Conservation (phyloP, 495 filamentous ascomycete species). For the Penicillium robsamsonii region DNA sequence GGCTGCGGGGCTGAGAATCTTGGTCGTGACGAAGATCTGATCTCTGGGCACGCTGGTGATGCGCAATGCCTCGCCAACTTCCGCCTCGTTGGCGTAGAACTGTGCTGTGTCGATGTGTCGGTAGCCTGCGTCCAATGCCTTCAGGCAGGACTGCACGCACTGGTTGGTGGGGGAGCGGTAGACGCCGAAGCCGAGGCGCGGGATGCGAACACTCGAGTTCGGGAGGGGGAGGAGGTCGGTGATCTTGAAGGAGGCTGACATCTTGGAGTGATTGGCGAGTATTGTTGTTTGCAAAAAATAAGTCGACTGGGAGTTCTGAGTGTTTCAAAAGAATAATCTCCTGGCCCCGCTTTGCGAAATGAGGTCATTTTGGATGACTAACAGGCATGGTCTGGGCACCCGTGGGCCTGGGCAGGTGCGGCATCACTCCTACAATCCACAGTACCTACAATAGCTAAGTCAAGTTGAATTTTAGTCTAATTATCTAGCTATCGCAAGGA, state of each 20-base stretch:
- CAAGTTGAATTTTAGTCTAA: neutral
- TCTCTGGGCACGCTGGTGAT: conserved; percentile 52
- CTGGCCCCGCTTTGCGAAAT: conserved; percentile 23
- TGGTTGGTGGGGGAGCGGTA: conserved; percentile 54
- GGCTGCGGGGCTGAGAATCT: conserved; percentile 58
- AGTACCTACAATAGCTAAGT: neutral
- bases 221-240: conserved; percentile 54
- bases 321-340: conserved; percentile 2
- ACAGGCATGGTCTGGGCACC: neutral
- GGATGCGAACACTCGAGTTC: conserved; percentile 54
- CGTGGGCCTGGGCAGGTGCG: neutral
- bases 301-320: neutral
- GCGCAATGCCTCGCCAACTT: conserved; percentile 63
- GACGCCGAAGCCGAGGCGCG: conserved; percentile 72
- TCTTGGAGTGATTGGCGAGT: conserved; percentile 8
- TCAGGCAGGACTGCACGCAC: conserved; percentile 55
- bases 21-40: conserved; percentile 66
- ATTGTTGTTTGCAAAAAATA: neutral
- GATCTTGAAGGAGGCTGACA: conserved; percentile 46
- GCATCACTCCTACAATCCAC: neutral
- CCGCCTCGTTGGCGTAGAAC: conserved; percentile 64
- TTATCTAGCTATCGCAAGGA: neutral
- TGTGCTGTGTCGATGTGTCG: conserved; percentile 74
- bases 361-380: conserved; percentile 12
- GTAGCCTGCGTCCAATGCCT: conserved; percentile 63